Conservation (phyloP, 768 basidiomycete species). For the Tulasnella sp. region DNA sequence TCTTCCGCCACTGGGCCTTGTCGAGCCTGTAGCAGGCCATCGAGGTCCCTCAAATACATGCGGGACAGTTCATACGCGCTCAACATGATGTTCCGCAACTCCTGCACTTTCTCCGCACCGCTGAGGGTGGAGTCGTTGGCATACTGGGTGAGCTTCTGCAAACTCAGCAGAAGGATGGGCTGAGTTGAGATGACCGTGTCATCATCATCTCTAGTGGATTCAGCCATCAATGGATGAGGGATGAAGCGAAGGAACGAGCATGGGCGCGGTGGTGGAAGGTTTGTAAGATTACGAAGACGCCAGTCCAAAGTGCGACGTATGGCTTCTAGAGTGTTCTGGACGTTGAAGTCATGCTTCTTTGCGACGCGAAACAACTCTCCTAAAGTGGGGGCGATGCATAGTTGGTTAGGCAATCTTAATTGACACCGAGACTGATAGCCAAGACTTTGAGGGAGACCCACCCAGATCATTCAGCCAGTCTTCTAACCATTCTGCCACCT, state of each 20-base stretch:
- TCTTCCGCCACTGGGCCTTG: neutral
- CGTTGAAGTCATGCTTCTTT: conserved; percentile 11
- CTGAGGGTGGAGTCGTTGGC: neutral
- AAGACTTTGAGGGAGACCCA: neutral
- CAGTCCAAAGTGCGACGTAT: conserved; percentile 4
- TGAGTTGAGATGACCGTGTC: neutral
- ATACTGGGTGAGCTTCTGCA: conserved; percentile 1
- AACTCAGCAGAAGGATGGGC: neutral
- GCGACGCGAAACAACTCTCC: conserved; percentile 9
- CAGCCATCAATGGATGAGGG: neutral
- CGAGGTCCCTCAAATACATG: conserved; percentile 12
- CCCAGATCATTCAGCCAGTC: conserved; percentile 14
- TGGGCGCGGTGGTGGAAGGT: conserved; percentile 1
- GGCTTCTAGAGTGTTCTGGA: conserved; percentile 1
- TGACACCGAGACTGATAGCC: no score
- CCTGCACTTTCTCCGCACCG: conserved; percentile 2
- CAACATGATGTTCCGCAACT: conserved; percentile 1
- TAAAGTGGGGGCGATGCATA: neutral
- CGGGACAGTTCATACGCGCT: conserved; percentile 12
- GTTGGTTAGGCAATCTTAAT: no score
- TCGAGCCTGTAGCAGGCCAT: neutral
- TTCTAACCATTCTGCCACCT: conserved; percentile 7
- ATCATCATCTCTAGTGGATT: neutral
- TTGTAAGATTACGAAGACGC: conserved; percentile 1
- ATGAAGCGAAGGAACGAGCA: conserved; percentile 6